phyloP scores from a whole-genome alignment of 2,329 filamentous ascomycete species.

The Stylonectria norvegica region DNA sequence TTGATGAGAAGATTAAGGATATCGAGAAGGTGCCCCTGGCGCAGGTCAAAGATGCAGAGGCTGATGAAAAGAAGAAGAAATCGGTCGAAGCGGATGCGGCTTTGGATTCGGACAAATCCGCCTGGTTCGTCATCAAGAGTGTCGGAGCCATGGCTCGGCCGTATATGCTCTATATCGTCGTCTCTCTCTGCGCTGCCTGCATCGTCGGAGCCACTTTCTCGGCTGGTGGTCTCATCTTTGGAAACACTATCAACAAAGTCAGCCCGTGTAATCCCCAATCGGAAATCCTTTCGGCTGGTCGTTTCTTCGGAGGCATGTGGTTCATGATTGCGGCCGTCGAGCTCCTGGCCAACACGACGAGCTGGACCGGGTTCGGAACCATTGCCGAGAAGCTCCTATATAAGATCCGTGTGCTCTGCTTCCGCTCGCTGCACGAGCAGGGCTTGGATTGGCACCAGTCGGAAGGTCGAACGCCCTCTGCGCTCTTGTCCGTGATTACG shows the following conservation, averaged over 20 bases:
- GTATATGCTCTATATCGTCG: constrained; percentile 36
- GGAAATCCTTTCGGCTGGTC: constrained; percentile 35
- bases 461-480: constrained; percentile 56
- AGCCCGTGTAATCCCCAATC: constrained; percentile 45
- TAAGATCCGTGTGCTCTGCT: constrained; percentile 59
- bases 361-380: constrained; percentile 47
- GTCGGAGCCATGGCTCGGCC: constrained; percentile 38
- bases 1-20: constrained; percentile 27
- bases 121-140: constrained; percentile 38
- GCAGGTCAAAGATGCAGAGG: constrained; percentile 30
- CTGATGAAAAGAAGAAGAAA: constrained; percentile 31
- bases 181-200: constrained; percentile 42
- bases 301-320: constrained; percentile 56
- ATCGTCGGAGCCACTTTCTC: constrained; percentile 55
- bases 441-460: constrained; percentile 70
- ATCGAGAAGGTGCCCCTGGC: constrained; percentile 38
- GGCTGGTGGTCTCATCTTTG: constrained; percentile 51
- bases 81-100: constrained; percentile 31
- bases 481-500: constrained; percentile 65
- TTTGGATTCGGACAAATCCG: constrained; percentile 39
- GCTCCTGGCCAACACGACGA: constrained; percentile 53
- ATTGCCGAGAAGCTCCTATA: constrained; percentile 62
- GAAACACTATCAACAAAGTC: constrained; percentile 38
- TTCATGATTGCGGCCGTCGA: constrained; percentile 49
- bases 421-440: constrained; percentile 63